Evolutionary conservation across 805 yeast genomes (phyloP).

Genomic region (Yarrowia deformans): DNA sequence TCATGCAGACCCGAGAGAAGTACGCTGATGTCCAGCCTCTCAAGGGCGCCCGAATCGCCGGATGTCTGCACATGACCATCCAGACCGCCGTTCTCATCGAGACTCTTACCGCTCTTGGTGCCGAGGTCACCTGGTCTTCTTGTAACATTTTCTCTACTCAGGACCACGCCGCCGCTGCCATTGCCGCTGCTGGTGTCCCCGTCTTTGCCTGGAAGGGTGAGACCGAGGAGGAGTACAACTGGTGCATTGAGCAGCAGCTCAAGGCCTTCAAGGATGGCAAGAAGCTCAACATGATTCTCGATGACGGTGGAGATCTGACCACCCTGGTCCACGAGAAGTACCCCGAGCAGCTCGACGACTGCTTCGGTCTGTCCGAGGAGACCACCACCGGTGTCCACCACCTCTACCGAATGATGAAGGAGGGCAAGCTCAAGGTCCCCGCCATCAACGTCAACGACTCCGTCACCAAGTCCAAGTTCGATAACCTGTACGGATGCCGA

Average conservation of each 20-base stretch:
- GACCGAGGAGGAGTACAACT: conserved; percentile 98
- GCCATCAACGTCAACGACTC: conserved; percentile 99
- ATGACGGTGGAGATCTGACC: conserved; percentile 99
- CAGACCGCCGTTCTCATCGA: conserved; percentile 99
- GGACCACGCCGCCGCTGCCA: conserved; percentile 99
- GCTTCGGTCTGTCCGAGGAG: conserved; percentile 97
- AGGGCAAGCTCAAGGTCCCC: conserved; percentile 90
- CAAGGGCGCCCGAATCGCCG: conserved; percentile 98
- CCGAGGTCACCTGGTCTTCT: conserved; percentile 99
- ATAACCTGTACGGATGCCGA: conserved; percentile 99
- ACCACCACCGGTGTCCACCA: conserved; percentile 99
- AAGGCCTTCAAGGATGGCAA: conserved; percentile 95
- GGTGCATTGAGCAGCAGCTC: conserved; percentile 99
- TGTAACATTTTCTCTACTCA: conserved; percentile 99
- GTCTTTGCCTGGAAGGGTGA: conserved; percentile 99
- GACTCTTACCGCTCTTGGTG: conserved; percentile 96
- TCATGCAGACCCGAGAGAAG: conserved; percentile 94
- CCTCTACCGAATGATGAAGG: conserved; percentile 93
- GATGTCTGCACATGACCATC: conserved; percentile 99
- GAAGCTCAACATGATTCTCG: conserved; percentile 95
- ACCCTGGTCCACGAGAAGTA: conserved; percentile 94
- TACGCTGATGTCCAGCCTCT: conserved; percentile 93
- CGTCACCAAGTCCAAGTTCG: conserved; percentile 98
- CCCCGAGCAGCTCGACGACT: conserved; percentile 95
- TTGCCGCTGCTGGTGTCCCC: conserved; percentile 99